These are phyloP conservation scores for Chamaecyparis obtusa DNA, from an alignment of 75 land plant species.

Conservation along the genomic window DNA sequence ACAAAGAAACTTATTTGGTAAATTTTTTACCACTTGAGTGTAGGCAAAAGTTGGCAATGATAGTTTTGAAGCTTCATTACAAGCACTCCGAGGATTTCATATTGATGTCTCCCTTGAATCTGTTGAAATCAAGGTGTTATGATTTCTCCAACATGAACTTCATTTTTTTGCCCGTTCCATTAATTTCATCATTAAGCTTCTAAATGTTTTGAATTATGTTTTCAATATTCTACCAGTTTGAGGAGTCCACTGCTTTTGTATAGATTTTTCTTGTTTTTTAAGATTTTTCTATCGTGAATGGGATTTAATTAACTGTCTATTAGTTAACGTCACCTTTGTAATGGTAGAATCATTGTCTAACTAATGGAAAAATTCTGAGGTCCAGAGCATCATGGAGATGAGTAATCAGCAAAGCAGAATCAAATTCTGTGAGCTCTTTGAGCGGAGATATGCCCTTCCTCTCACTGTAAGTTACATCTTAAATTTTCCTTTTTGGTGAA, in stretches of 20 bases:
- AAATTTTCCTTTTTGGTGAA: not conserved
- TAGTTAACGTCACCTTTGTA: not conserved
- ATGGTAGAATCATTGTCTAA: not conserved
- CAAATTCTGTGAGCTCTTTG: slow-evolving; percentile 8
- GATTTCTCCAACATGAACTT: not conserved
- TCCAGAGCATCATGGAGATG: slow-evolving; percentile 1
- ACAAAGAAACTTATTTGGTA: not conserved
- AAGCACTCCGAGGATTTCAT: slow-evolving; percentile 84
- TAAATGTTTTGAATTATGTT: not conserved
- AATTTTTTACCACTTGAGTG: not conserved
- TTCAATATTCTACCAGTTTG: not conserved
- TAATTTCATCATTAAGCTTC: not conserved
- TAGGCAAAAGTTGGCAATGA: slow-evolving; percentile 93
- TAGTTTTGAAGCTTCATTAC: slow-evolving; percentile 75
- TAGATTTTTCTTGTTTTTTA: not conserved
- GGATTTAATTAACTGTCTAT: not conserved
- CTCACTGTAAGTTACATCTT: slow-evolving; percentile 1
- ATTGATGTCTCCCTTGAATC: slow-evolving; percentile 77
- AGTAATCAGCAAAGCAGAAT: slow-evolving; percentile 5
- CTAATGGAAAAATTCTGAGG: not conserved
- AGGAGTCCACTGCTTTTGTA: not conserved
- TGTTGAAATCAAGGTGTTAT: slow-evolving; percentile 74
- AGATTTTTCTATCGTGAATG: not conserved
- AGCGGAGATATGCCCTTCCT: slow-evolving; percentile 13
- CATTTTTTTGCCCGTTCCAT: not conserved